Evolutionary conservation across 768 basidiomycete species (phyloP), one percentile per base, ranked within the genome.

Genomic region (Boletus rubropictus): DNA sequence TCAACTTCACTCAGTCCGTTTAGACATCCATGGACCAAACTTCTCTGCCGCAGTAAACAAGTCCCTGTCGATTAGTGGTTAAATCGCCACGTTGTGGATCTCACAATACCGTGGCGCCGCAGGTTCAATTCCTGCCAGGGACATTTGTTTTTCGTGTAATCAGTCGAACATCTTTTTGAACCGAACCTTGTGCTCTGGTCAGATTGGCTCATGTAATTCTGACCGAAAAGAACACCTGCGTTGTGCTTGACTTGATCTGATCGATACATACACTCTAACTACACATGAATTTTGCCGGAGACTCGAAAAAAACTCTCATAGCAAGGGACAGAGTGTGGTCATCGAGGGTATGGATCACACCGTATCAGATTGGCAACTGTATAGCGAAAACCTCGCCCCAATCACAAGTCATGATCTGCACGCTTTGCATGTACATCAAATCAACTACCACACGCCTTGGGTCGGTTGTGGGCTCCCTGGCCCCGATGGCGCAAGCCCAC

Each of bases 41-140:
- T n/a, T n/a, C n/a, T n/a, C n/a, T n/a, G n/a, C n/a, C n/a, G 24
- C 24, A 25, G 24, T n/a, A n/a, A 25, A 22, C 24, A 55, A 53
- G 68, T 69, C 68, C 66, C 54, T 68, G 66, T 68, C 68, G 68
- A 68, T 68, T 68, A 69, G 67, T 68, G 67, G 67, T 69, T 65
- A 68, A 69, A 68, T 68, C 67, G 56, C 57, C 68, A 68, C 65
- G 67, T 68, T 69, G 67, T 68, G 67, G 67, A 60, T 27, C 44
- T 53, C 63, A 55, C 65, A 54, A 12, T n/a, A 58, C 67, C 67
- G 67, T 68, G 68, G 55, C 54, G 66, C 66, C 66, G 66, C 65
- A 62, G 64, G 64, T 65, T 65, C 64, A 61, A 65, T 65, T 65
- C 64, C 64, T 67, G 64, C 64, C 65, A 65, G 60, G 66, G 65